Evolutionary conservation across 345 rosid genomes (phyloP).

Genomic region (Eucalyptus tenuipes): DNA sequence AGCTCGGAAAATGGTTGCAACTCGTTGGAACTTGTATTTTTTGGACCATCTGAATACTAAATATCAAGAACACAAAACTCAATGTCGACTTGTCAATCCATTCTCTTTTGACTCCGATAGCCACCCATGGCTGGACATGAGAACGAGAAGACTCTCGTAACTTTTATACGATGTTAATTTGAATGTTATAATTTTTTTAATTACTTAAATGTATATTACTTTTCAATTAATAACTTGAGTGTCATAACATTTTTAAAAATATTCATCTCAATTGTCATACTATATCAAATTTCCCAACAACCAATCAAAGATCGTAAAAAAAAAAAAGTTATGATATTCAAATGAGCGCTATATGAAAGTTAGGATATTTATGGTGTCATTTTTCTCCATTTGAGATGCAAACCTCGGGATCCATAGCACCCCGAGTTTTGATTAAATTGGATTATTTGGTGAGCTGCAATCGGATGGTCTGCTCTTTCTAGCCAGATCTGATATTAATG

Average conservation of each 20-base stretch:
- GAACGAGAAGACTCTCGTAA: no score
- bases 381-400: background rate
- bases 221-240: background rate
- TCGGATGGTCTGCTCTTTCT: background rate
- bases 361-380: no score
- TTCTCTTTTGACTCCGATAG: no score
- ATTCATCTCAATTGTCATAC: no score
- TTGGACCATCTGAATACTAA: background rate
- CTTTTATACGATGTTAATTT: no score
- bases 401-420: background rate
- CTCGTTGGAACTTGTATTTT: background rate
- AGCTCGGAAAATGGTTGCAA: background rate
- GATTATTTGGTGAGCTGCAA: background rate
- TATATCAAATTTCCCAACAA: accelerated
- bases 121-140: no score
- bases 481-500: background rate
- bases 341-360: accelerated
- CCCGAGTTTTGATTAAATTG: background rate
- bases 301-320: no score
- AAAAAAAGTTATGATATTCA: accelerated
- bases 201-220: no score
- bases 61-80: background rate
- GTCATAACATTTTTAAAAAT: background rate
- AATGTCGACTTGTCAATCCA: no score
- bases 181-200: no score